Evolutionary conservation across 768 basidiomycete genomes (phyloP).

Genomic region (Filobasidium floriforme): DNA sequence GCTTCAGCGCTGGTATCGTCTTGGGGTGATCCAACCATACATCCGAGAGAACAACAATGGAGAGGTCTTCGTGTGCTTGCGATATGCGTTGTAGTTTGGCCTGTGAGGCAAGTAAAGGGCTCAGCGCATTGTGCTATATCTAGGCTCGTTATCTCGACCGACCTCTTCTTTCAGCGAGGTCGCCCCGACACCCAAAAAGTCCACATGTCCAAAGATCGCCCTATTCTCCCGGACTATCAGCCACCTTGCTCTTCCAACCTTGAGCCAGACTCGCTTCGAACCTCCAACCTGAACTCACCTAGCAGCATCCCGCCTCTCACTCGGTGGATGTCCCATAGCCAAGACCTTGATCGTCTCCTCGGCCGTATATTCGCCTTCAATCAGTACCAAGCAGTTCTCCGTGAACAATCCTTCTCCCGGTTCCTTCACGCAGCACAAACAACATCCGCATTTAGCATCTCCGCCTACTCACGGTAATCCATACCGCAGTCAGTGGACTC

Average conservation of each 20-base stretch:
- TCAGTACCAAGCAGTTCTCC: constrained; percentile 87
- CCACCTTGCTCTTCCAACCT: no score
- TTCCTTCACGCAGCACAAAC: constrained; percentile 53
- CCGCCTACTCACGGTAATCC: no score
- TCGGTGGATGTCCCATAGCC: constrained; percentile 95
- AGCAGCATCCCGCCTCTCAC: constrained; percentile 76
- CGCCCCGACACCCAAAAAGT: constrained; percentile 91
- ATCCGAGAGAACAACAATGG: constrained; percentile 91
- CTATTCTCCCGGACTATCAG: constrained; percentile 46
- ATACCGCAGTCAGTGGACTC: constrained; percentile 33
- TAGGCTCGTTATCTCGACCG: no score
- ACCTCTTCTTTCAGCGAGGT: constrained; percentile 88
- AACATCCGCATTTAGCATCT: neutral
- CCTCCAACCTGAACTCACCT: constrained; percentile 51
- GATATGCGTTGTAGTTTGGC: constrained; percentile 42
- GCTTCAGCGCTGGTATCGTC: constrained; percentile 67
- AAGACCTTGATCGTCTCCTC: constrained; percentile 80
- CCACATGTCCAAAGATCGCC: constrained; percentile 90
- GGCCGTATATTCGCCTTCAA: constrained; percentile 93
- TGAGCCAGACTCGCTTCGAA: neutral
- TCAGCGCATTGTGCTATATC: neutral
- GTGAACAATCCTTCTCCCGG: constrained; percentile 94
- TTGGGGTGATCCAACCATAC: constrained; percentile 88
- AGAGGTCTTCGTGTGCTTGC: constrained; percentile 52
- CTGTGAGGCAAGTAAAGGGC: constrained; percentile 27